Evolutionary conservation across 371 early-diverging fungal genomes (phyloP).

Genomic region (Apophysomyces elegans): DNA sequence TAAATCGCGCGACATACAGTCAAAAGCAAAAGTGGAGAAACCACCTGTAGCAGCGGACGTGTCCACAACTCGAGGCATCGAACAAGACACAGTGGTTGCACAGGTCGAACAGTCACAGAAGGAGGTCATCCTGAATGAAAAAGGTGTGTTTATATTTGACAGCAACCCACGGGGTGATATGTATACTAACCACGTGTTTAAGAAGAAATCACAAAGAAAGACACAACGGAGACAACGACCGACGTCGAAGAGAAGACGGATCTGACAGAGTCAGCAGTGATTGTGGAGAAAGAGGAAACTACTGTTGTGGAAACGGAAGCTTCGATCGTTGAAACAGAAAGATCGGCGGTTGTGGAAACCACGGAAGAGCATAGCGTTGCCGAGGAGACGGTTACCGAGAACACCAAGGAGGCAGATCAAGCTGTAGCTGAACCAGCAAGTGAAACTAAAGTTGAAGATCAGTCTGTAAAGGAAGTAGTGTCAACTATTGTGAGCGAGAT

Average conservation of each 20-base stretch:
- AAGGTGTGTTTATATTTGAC: constrained; percentile 5
- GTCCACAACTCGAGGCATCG: neutral
- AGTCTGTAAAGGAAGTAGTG: neutral
- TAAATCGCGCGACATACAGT: neutral
- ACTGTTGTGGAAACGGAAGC: neutral
- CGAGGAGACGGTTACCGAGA: no score
- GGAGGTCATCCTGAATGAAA: neutral
- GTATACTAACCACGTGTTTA: constrained; percentile 7
- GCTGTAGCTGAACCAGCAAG: neutral
- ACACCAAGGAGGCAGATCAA: neutral
- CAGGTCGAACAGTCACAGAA: constrained; percentile 6
- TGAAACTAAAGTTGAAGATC: neutral
- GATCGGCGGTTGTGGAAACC: neutral
- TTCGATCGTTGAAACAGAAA: neutral
- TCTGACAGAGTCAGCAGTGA: neutral
- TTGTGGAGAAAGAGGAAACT: neutral
- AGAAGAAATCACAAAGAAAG: neutral
- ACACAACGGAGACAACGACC: neutral
- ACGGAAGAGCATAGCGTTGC: neutral
- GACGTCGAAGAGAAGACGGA: neutral
- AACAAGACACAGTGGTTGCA: constrained; percentile 2
- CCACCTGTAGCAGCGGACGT: neutral
- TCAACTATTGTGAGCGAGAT: neutral
- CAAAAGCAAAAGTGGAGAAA: constrained; percentile 1
- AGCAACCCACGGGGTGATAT: neutral